Conservation (phyloP, 1,139 yeast species). For the Sugiyamaella xylanicola region DNA sequence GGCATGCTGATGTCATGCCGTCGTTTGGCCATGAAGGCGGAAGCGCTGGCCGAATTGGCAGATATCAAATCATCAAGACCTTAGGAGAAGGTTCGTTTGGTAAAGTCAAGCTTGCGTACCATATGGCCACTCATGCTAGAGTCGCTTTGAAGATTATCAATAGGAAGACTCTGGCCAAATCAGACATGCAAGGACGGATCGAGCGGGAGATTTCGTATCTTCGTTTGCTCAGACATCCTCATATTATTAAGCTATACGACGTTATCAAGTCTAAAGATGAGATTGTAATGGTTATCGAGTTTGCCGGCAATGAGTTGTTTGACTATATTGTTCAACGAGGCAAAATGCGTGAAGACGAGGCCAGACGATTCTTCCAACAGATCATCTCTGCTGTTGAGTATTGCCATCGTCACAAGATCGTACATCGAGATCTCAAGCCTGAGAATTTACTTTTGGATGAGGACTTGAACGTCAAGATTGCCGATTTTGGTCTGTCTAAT, state of each 20-base stretch:
- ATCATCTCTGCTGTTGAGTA: conserved; percentile 97
- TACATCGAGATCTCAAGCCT: conserved; percentile 94
- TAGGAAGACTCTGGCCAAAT: conserved; percentile 87
- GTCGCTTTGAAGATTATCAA: conserved; percentile 95
- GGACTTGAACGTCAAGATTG: conserved; percentile 89
- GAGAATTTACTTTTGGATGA: conserved; percentile 91
- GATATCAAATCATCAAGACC: conserved; percentile 91
- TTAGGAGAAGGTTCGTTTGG: conserved; percentile 98
- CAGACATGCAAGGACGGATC: conserved; percentile 96
- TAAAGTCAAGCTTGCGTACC: conserved; percentile 93
- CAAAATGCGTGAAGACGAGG: conserved; percentile 92
- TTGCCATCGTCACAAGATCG: conserved; percentile 97
- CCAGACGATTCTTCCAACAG: conserved; percentile 93
- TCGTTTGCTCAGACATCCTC: conserved; percentile 90
- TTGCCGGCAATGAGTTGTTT: conserved; percentile 92
- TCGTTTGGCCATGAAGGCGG: conserved; percentile 29
- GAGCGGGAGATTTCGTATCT: conserved; percentile 94
- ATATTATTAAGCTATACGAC: conserved; percentile 92
- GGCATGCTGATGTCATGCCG: conserved; percentile 32
- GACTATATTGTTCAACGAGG: conserved; percentile 96
- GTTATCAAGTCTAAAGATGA: conserved; percentile 96
- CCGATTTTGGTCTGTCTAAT: conserved; percentile 93
- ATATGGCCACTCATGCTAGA: conserved; percentile 85
- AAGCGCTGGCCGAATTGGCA: conserved; percentile 61
- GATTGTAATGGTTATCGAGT: conserved; percentile 96